These are phyloP conservation scores for Houttuynia cordata DNA, from an alignment of 164 flowering plant genomes.

Conservation along the genomic window DNA sequence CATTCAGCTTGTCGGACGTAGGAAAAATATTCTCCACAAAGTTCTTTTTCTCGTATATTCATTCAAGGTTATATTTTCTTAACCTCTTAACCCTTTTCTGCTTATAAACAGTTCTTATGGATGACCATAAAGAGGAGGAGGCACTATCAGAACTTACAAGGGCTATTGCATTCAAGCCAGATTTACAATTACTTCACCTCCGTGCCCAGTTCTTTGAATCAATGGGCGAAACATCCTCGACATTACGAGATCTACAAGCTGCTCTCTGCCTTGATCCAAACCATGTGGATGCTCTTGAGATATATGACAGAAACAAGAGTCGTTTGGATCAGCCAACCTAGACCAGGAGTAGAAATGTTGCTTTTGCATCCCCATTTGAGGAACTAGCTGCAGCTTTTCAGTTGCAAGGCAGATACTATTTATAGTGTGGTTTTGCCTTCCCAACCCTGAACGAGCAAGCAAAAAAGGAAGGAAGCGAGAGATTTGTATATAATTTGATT, in stretches of 20 bases:
- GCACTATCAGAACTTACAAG: conserved; percentile 75
- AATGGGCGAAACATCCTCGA: conserved; percentile 34
- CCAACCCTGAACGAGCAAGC: background rate
- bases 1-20: background rate
- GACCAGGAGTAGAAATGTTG: conserved; percentile 2
- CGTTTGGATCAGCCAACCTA: background rate
- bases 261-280: conserved; percentile 79
- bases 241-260: conserved; percentile 72
- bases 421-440: background rate
- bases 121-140: conserved; percentile 77
- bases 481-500: background rate
- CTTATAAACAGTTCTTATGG: conserved; percentile 62
- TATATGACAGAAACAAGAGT: conserved; percentile 30
- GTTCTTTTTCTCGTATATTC: background rate
- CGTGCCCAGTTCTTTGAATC: conserved; percentile 90
- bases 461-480: background rate
- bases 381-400: background rate
- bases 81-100: background rate
- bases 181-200: conserved; percentile 73
- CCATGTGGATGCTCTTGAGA: conserved; percentile 50
- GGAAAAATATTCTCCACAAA: background rate
- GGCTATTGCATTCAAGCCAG: conserved; percentile 71
- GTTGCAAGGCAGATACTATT: background rate
- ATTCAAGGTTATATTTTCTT: background rate
- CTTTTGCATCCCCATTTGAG: background rate